A percentile compares a stretch with the other conserved stretches of the same genome.
Conservation (phyloP, 441 rosid genomes). For the Kokia cookei region DNA sequence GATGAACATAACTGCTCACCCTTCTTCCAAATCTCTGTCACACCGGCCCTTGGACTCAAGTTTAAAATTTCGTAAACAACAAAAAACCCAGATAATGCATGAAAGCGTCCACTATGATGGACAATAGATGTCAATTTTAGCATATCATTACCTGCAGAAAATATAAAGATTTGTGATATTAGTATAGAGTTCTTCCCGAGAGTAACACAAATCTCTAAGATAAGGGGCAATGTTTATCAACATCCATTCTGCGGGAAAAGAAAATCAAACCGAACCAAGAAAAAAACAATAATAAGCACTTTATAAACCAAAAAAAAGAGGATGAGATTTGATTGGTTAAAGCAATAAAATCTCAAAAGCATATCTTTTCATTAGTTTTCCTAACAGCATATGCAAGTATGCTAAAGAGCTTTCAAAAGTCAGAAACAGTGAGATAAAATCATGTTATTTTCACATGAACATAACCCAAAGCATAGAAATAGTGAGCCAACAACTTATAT, state of each 20-base stretch:
- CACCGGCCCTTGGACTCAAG: constrained; percentile 32
- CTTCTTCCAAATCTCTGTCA: constrained; percentile 36
- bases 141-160: constrained; percentile 29
- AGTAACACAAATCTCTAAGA: not conserved
- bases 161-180: constrained; percentile 1
- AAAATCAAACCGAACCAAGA: not conserved
- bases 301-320: not conserved
- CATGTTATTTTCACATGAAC: not conserved
- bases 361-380: not conserved
- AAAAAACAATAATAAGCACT: not conserved
- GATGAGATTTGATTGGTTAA: not conserved
- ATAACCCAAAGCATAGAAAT: not conserved
- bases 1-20: constrained; percentile 40
- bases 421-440: not conserved
- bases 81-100: constrained; percentile 57
- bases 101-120: constrained; percentile 26
- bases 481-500: not conserved
- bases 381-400: not conserved
- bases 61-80: constrained; percentile 36
- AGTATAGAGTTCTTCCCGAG: not conserved
- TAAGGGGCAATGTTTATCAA: not conserved
- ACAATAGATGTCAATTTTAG: constrained; percentile 21
- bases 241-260: not conserved
- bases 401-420: not conserved
- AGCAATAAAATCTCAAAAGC: not conserved